A percentile compares a stretch with the other conserved stretches of the same genome.
phyloP scores from a whole-genome alignment of 306 rosid species.

The Sphenostylis stenocarpa region DNA sequence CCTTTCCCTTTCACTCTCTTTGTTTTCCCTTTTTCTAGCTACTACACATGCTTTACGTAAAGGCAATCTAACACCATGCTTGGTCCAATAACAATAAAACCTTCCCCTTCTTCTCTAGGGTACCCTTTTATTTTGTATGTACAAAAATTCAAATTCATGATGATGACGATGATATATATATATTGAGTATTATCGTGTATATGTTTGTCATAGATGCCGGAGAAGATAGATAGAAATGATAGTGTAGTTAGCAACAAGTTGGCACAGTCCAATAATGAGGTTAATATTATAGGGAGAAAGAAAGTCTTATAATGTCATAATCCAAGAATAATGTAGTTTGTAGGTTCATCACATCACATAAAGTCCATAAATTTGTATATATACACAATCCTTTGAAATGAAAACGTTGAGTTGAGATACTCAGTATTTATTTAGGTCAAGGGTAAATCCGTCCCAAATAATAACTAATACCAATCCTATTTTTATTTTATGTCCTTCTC shows the following conservation, averaged over 20 bases:
- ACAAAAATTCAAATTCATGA: too few relatives aligned
- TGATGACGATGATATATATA: neutral
- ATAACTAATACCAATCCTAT: constrained; percentile 2
- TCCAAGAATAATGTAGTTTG: neutral
- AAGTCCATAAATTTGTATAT: too few relatives aligned
- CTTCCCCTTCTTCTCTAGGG: neutral
- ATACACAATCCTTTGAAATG: too few relatives aligned
- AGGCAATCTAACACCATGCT: constrained; percentile 8
- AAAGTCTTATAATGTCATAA: constrained; percentile 4
- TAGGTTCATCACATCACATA: neutral
- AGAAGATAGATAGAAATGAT: constrained; percentile 9
- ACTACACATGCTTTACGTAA: constrained; percentile 23
- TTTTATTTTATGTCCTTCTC: neutral
- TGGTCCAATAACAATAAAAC: neutral
- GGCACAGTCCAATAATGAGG: constrained; percentile 6
- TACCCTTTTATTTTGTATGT: neutral
- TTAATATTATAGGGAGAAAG: neutral
- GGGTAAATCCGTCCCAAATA: too few relatives aligned
- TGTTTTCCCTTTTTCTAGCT: neutral
- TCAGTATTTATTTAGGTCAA: too few relatives aligned
- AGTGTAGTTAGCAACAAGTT: neutral
- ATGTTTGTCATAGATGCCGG: constrained; percentile 17
- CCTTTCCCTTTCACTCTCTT: constrained; percentile 20
- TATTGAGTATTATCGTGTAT: neutral
- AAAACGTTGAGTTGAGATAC: too few relatives aligned